Evolutionary conservation across 495 filamentous ascomycete genomes (phyloP), one percentile per base, ranked within the genome.

Genomic region (Aspergillus olivimuriae): DNA sequence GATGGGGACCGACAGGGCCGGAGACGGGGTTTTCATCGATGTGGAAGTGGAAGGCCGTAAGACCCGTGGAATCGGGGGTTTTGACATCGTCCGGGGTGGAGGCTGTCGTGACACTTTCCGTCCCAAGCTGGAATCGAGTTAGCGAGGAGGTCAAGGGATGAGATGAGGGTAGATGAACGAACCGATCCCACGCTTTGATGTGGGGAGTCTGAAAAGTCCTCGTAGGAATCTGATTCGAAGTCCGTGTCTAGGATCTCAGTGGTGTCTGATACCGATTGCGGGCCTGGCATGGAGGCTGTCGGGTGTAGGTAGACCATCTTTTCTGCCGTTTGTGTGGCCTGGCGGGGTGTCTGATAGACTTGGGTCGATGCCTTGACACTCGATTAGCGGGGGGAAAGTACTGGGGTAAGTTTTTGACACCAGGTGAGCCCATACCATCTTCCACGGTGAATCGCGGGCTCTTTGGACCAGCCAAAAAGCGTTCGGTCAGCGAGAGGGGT

Each of bases 1-100:
- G 72, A 68, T 95, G 90, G 2, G 89, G 90, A 4, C 90, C 89
- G 48, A 70, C 73, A 4, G 89, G 89, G 17, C 89, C 89, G 26
- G 59, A 55, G 37, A 65, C 52, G 21, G 56, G 36, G 36, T 61
- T 59, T 1, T 63, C 52, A 49, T 62, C 55, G 21, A 69, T 51
- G 9, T 72, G 67, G 35, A 81, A 80, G 36, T 72, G 55, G 54
- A 76, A 74, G 18, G 34, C 34, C 5, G 46, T 47, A 6, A 47
- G 34, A 26, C 43, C 31, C 26, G 47, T 34, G 28, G 53, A 33
- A 35, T 55, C 28, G 14, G 36, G 38, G 16, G 39, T 46, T 20
- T 40, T 46, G 24, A 51, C 15, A 4, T 51, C 48, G 21, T 57
- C 54, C 8, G 43, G 45, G 3, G 47, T 50, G 4, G 56, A 56